Conservation (phyloP, 805 yeast genomes). For the Schwanniomyces yamadae region DNA sequence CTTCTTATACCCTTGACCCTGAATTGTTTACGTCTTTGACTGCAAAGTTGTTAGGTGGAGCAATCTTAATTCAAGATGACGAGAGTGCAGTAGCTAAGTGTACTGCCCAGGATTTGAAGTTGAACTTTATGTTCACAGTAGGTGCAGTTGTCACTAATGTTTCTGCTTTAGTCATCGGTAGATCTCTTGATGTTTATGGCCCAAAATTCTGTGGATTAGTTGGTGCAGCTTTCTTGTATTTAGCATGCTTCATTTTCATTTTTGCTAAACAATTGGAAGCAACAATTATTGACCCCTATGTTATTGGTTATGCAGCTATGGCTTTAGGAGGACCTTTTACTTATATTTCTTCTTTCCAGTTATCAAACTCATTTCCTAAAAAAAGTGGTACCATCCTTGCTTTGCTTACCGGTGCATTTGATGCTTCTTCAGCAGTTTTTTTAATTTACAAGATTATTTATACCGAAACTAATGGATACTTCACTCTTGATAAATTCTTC, state of each 20-base stretch:
- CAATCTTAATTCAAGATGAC: conserved; percentile 8
- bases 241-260: conserved; percentile 48
- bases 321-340: conserved; percentile 61
- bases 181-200: conserved; percentile 48
- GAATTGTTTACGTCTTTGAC: conserved; percentile 11
- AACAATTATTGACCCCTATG: conserved; percentile 47
- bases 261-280: conserved; percentile 27
- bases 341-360: conserved; percentile 54
- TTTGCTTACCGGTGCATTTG: conserved; percentile 57
- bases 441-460: conserved; percentile 46
- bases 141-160: conserved; percentile 58
- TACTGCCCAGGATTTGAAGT: conserved; percentile 51
- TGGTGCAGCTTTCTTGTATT: conserved; percentile 47
- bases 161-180: conserved; percentile 52
- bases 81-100: conserved; percentile 42
- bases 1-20: conserved; percentile 8
- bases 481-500: conserved; percentile 45
- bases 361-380: conserved; percentile 56
- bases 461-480: conserved; percentile 26
- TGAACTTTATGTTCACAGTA: conserved; percentile 58
- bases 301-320: conserved; percentile 50
- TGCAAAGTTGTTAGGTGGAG: conserved; percentile 8
- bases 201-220: conserved; percentile 54
- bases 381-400: conserved; percentile 54
- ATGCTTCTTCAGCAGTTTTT: conserved; percentile 57